phyloP scores from a whole-genome alignment of 1,284 basidiomycete species.

The Lignosus rhinocerotis region DNA sequence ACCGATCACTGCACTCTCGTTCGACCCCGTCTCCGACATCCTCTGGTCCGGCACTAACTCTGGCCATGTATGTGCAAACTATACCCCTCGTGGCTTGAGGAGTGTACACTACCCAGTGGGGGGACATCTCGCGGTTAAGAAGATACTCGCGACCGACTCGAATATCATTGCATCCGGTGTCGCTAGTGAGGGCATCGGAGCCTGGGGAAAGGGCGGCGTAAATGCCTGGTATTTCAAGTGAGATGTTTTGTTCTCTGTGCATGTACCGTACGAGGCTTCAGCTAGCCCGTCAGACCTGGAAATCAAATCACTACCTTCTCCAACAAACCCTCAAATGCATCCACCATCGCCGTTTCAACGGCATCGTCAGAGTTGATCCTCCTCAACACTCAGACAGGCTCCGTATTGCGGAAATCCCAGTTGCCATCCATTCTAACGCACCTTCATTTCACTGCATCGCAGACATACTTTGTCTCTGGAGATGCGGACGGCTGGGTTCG shows the following conservation, averaged over 20 bases:
- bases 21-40: conserved; percentile 89
- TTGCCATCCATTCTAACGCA: conserved; percentile 62
- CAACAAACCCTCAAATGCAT: conserved; percentile 49
- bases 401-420: conserved; percentile 58
- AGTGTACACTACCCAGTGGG: conserved; percentile 82
- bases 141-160: conserved; percentile 73
- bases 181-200: conserved; percentile 62
- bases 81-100: conserved; percentile 63
- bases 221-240: conserved; percentile 80
- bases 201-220: conserved; percentile 79
- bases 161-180: conserved; percentile 67
- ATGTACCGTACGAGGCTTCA: background rate
- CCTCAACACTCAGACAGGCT: conserved; percentile 77
- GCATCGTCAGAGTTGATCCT: conserved; percentile 65
- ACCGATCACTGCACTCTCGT: conserved; percentile 73
- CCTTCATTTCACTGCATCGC: conserved; percentile 54
- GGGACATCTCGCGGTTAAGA: conserved; percentile 63
- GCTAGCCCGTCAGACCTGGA: conserved; percentile 8
- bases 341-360: conserved; percentile 65
- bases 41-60: conserved; percentile 84
- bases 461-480: conserved; percentile 71
- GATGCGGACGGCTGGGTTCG: conserved; percentile 84
- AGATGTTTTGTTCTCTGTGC: conserved; percentile 23
- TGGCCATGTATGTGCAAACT: conserved; percentile 76
- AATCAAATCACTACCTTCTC: conserved; percentile 60